These are phyloP conservation scores for Mycena kentingensis DNA, from an alignment of 768 basidiomycete genomes.

Conservation along the genomic window DNA sequence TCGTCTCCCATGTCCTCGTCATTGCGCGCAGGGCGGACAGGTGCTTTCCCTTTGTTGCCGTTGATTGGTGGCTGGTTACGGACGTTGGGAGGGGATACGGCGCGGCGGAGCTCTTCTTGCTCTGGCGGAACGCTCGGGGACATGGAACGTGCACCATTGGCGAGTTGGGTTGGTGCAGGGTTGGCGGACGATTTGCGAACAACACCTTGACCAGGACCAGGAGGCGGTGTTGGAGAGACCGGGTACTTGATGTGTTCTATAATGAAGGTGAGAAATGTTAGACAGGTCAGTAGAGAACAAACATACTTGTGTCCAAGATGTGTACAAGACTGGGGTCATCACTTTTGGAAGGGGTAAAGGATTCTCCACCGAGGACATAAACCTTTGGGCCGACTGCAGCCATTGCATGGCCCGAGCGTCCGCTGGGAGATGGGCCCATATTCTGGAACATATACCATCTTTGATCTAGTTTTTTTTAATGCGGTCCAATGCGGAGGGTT, in stretches of 20 bases:
- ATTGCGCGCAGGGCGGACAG: slow-evolving; percentile 51
- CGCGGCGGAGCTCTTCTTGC: slow-evolving; percentile 61
- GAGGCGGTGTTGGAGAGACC: slow-evolving; percentile 29
- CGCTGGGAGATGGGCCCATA: slow-evolving; percentile 94
- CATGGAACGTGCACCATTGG: slow-evolving; percentile 56
- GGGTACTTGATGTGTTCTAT: slow-evolving; percentile 94
- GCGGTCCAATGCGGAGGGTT: slow-evolving; percentile 4
- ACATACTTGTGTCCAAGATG: slow-evolving; percentile 92
- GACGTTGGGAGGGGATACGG: slow-evolving; percentile 61
- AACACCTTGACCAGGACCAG: slow-evolving; percentile 41
- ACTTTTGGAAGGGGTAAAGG: slow-evolving; percentile 65
- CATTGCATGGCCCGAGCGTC: slow-evolving; percentile 98
- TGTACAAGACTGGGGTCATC: slow-evolving; percentile 87
- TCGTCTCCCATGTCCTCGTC: slow-evolving; percentile 54
- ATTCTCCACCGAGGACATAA: slow-evolving; percentile 94
- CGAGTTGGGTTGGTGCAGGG: slow-evolving; percentile 33
- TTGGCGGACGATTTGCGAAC: slow-evolving; percentile 54
- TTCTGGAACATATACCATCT: slow-evolving; percentile 99
- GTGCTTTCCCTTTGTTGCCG: slow-evolving; percentile 53
- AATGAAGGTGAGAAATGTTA: slow-evolving; percentile 26
- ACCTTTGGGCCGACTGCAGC: slow-evolving; percentile 86
- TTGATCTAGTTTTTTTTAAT: slow-evolving; percentile 60
- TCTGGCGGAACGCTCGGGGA: slow-evolving; percentile 56
- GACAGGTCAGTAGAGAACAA: slow-evolving; percentile 9
- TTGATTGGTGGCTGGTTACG: slow-evolving; percentile 45